phyloP scores from a whole-genome alignment of 257 asterid genomes.

The Paraleonurus japonicus region DNA sequence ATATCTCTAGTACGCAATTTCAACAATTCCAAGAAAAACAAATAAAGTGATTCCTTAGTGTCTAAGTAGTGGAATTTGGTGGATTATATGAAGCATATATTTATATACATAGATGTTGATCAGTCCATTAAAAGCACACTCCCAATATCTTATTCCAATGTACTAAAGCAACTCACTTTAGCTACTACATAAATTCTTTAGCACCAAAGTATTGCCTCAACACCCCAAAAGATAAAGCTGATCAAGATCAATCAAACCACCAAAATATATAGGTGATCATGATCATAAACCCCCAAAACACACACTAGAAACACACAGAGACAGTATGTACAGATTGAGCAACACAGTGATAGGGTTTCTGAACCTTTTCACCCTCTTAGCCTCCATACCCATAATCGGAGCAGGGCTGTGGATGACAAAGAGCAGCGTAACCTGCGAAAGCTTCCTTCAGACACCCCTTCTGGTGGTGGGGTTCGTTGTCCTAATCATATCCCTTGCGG shows the following conservation, averaged over 20 bases:
- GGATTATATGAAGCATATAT: constrained; percentile 20
- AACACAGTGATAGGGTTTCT: constrained; percentile 88
- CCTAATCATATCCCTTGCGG: constrained; percentile 71
- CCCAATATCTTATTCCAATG: constrained; percentile 39
- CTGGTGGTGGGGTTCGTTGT: constrained; percentile 69
- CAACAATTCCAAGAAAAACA: constrained; percentile 17
- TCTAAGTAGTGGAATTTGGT: constrained; percentile 59
- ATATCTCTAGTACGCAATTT: constrained; percentile 17
- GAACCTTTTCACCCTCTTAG: constrained; percentile 82
- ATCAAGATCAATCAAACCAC: not conserved
- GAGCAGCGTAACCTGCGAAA: constrained; percentile 84
- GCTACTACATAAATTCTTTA: constrained; percentile 22
- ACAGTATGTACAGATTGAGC: constrained; percentile 67
- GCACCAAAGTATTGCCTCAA: constrained; percentile 3
- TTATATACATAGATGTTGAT: constrained; percentile 20
- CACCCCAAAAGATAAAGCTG: constrained; percentile 21
- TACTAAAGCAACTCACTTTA: constrained; percentile 37
- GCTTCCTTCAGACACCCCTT: constrained; percentile 88
- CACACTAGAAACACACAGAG: not conserved
- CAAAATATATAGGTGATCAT: not conserved
- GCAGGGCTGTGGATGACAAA: constrained; percentile 93
- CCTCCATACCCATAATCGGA: constrained; percentile 94
- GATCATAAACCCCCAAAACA: not conserved
- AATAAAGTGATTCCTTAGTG: constrained; percentile 59
- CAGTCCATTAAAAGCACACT: constrained; percentile 24